Percentiles rank a stretch among this genome's conserved stretches.
Conservation (phyloP, 1,284 basidiomycete genomes). For the Malassezia nana region DNA sequence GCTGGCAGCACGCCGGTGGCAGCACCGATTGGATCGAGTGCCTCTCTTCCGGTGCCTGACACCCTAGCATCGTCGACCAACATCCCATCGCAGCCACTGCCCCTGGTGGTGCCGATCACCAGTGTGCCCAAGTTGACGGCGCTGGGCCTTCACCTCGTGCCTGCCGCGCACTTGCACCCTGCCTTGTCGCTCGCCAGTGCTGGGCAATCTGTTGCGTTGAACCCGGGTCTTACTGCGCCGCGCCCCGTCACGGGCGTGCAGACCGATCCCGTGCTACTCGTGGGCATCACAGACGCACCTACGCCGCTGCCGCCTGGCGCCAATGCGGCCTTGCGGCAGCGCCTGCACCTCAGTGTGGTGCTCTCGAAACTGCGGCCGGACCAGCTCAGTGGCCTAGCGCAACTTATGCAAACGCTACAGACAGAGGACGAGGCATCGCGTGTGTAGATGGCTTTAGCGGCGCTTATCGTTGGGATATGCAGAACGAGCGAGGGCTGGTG, state of each 20-base stretch:
- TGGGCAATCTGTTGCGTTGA: conserved; percentile 17
- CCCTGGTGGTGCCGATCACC: conserved; percentile 39
- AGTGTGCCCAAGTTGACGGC: conserved; percentile 32
- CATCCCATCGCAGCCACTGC: conserved; percentile 42
- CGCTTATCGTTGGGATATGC: conserved; percentile 4
- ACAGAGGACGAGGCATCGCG: conserved; percentile 18
- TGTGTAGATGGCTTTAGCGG: not conserved
- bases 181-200: conserved; percentile 24
- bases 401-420: conserved; percentile 42
- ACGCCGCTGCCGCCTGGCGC: conserved; percentile 9
- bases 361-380: conserved; percentile 35
- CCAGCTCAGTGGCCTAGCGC: conserved; percentile 39
- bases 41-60: conserved; percentile 1
- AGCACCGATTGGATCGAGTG: conserved; percentile 2
- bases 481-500: not conserved
- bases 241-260: conserved; percentile 34
- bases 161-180: conserved; percentile 34
- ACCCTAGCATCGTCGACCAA: conserved; percentile 9
- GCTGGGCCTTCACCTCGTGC: conserved; percentile 35
- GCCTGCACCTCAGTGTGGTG: conserved; percentile 40
- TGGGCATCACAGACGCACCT: conserved; percentile 38
- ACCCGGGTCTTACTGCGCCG: conserved; percentile 22
- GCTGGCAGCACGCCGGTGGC: not conserved
- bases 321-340: conserved; percentile 24
- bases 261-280: conserved; percentile 33